These are phyloP conservation scores for Candida sojae DNA, from an alignment of 1,139 yeast genomes.

Conservation along the genomic window DNA sequence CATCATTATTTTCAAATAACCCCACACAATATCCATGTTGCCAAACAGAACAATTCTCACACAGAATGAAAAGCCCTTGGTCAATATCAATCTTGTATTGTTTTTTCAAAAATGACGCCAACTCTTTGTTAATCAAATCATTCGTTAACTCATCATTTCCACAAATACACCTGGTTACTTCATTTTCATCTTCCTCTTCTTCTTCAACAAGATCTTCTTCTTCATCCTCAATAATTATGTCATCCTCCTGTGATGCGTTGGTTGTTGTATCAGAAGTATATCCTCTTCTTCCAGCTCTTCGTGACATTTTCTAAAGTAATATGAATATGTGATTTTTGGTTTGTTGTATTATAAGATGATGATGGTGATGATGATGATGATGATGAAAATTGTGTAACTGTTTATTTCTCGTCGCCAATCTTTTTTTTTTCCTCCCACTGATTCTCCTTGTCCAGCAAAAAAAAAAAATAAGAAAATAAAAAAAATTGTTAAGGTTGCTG, in stretches of 20 bases:
- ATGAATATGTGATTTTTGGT: no score
- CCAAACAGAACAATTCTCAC: slow-evolving; percentile 94
- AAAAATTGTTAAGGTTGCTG: no score
- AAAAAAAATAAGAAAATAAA: no score
- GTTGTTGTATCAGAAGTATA: slow-evolving; percentile 4
- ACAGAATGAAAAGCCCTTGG: slow-evolving; percentile 80
- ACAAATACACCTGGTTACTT: slow-evolving; percentile 88
- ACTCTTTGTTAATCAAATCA: slow-evolving; percentile 35
- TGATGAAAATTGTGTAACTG: no score
- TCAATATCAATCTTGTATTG: slow-evolving; percentile 68
- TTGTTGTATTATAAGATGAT: no score
- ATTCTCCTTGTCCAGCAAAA: no score
- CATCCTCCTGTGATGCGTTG: slow-evolving; percentile 5
- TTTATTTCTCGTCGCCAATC: no score
- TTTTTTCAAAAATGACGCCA: slow-evolving; percentile 44
- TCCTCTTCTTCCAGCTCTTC: slow-evolving; percentile 28
- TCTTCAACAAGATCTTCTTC: slow-evolving; percentile 25
- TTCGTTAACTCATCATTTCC: slow-evolving; percentile 67
- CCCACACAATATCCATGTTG: slow-evolving; percentile 98
- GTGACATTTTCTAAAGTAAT: slow-evolving; percentile 21
- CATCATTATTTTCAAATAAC: slow-evolving; percentile 65
- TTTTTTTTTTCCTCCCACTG: no score
- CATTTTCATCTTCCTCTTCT: slow-evolving; percentile 55
- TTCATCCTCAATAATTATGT: slow-evolving; percentile 10
- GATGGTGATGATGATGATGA: no score